Evolutionary conservation across 1,139 yeast genomes (phyloP).

Genomic region (Taphrina pruni): DNA sequence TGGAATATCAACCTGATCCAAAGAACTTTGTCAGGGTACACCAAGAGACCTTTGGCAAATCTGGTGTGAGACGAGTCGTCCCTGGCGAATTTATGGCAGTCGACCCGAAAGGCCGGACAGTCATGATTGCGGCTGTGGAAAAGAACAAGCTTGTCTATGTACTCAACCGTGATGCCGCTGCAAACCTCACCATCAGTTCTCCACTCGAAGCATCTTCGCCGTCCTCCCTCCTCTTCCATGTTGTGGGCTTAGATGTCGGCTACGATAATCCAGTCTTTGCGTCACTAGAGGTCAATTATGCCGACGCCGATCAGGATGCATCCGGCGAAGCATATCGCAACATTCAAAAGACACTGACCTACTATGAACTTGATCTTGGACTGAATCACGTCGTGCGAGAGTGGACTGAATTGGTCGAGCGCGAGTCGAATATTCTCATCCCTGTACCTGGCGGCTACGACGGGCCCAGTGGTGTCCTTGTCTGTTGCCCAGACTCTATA

Average conservation of each 20-base stretch:
- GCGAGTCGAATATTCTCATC: constrained; percentile 56
- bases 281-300: constrained; percentile 71
- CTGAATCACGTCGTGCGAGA: constrained; percentile 71
- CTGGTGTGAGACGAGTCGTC: constrained; percentile 73
- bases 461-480: constrained; percentile 68
- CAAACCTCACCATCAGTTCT: constrained; percentile 63
- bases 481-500: constrained; percentile 59
- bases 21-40: constrained; percentile 59
- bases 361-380: constrained; percentile 85
- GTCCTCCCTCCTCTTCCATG: constrained; percentile 60
- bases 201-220: constrained; percentile 73
- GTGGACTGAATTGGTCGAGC: constrained; percentile 56
- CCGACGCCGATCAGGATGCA: constrained; percentile 47
- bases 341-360: constrained; percentile 56
- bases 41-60: constrained; percentile 74
- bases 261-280: constrained; percentile 85
- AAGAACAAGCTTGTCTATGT: constrained; percentile 71
- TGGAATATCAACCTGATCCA: constrained; percentile 57
- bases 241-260: constrained; percentile 72
- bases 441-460: constrained; percentile 60
- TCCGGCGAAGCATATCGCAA: constrained; percentile 47
- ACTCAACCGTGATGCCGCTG: constrained; percentile 58
- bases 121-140: constrained; percentile 74
- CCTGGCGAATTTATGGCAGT: constrained; percentile 80
- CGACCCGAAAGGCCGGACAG: constrained; percentile 76